Base-by-base conservation (phyloP, 441 rosid genomes). In the Lepidium campestre region DNA sequence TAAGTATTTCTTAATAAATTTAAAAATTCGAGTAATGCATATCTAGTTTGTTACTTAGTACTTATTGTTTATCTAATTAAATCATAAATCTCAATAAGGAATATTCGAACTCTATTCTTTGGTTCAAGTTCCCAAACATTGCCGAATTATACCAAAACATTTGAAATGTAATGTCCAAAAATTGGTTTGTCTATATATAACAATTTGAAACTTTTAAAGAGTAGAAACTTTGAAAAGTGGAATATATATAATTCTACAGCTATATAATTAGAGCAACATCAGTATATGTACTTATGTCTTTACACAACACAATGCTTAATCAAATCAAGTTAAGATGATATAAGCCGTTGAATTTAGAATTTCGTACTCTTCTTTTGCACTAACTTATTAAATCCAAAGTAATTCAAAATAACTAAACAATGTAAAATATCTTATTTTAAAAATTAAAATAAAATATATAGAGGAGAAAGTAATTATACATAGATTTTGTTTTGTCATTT, bases 341-440 rank as follows among this genome's bases (percentile, higher is more conserved):
- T 34, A 57, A 50, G 44, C 65, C 75, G 25, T 36, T 71, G 58
- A 57, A 63, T 15, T 31, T 18, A 40, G 65, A 71, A 48, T 64
- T 64, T 7, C 7, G 34, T 71, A 47, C 44, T 57, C 31, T 34
- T 29, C 15, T 15, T 15, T 27, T 56, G 39, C 57, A 49, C 12
- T 20, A 64, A 48, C 54, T 47, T 63, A 71, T 71, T 54, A 47
- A 20, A 31, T 32, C 23, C 31, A 64, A 71, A 55, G 23, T 20
- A 55, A n/a, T n/a, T n/a, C n/a, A n/a, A n/a, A n/a, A n/a, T n/a
- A n/a, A n/a, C n/a, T n/a, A n/a, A n/a, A n/a, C n/a, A n/a, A 40
- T 20, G 15, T 1, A 29, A 11, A 11, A 27, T 10, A 20, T 36
- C 18, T 5, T 2, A n/a, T 5, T 49, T 12, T 2, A 4, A 11